A percentile compares a stretch with the other conserved stretches of the same genome.
Evolutionary conservation across 257 asterid genomes (phyloP).

Genomic region (Hygrophila difformis): DNA sequence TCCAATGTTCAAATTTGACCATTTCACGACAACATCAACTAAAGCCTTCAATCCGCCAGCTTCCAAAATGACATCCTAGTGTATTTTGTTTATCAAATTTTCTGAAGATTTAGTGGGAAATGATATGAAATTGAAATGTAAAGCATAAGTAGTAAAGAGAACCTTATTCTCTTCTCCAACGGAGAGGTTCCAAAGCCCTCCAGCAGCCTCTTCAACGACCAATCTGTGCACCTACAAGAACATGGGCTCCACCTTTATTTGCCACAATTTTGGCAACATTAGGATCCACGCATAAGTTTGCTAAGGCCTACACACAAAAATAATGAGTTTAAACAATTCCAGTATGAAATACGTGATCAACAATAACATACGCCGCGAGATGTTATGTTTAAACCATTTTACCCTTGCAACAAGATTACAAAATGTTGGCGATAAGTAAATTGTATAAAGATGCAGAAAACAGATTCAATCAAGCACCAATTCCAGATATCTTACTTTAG

Average conservation of each 20-base stretch:
- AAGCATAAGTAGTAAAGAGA: constrained; percentile 7
- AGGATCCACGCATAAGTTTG: constrained; percentile 63
- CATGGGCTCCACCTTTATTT: constrained; percentile 69
- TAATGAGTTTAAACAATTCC: constrained; percentile 2
- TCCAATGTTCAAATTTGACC: too few species aligned
- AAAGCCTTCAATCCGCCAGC: constrained; percentile 81
- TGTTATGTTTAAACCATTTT: neutral
- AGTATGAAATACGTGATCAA: constrained; percentile 2
- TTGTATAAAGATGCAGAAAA: too few species aligned
- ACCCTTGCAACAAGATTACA: neutral
- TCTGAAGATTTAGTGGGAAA: neutral
- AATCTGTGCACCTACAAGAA: constrained; percentile 54
- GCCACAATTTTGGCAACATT: constrained; percentile 87
- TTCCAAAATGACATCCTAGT: constrained; percentile 68
- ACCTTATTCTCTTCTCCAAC: constrained; percentile 89
- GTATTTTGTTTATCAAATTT: constrained; percentile 9
- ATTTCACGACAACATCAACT: constrained; percentile 70
- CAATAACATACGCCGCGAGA: constrained; percentile 5
- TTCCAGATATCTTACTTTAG: constrained; percentile 29
- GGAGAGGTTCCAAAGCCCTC: constrained; percentile 85
- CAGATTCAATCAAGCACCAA: neutral
- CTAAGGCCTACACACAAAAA: constrained; percentile 55
- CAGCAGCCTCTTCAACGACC: constrained; percentile 88
- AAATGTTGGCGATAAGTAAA: too few species aligned
- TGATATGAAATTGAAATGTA: neutral